phyloP scores from a whole-genome alignment of 176 grass and related monocot species.

The Rhynchospora breviuscula region DNA sequence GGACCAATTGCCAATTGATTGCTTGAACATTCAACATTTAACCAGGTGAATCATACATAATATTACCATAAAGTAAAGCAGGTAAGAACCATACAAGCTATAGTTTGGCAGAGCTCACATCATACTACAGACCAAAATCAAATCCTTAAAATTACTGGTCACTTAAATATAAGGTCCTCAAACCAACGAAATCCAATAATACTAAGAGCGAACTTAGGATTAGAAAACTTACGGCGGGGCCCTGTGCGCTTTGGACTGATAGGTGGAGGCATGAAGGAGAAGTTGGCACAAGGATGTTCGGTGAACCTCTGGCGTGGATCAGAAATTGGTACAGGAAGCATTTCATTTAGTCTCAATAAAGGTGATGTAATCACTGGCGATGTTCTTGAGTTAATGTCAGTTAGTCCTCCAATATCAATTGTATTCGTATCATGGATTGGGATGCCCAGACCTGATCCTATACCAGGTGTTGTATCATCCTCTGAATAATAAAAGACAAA shows the following conservation, averaged over 20 bases:
- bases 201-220: background rate
- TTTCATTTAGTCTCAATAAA: conserved; percentile 20
- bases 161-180: background rate
- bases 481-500: conserved; percentile 38
- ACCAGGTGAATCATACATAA: background rate
- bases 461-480: conserved; percentile 54
- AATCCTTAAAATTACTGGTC: background rate
- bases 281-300: conserved; percentile 84
- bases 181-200: background rate
- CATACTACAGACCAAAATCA: background rate
- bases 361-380: conserved; percentile 1
- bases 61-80: conserved; percentile 1
- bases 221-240: conserved; percentile 76
- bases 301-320: conserved; percentile 17
- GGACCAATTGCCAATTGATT: background rate
- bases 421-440: conserved; percentile 49
- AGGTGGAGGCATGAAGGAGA: conserved; percentile 80
- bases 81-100: background rate
- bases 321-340: conserved; percentile 21
- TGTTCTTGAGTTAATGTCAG: conserved; percentile 26
- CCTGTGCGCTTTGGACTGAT: conserved; percentile 77
- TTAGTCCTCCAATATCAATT: conserved; percentile 29
- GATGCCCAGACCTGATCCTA: conserved; percentile 40
- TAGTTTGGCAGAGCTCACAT: background rate
- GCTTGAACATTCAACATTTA: background rate